Conservation (phyloP, 176 grass and related monocot genomes). For the Musa troglodytarum region DNA sequence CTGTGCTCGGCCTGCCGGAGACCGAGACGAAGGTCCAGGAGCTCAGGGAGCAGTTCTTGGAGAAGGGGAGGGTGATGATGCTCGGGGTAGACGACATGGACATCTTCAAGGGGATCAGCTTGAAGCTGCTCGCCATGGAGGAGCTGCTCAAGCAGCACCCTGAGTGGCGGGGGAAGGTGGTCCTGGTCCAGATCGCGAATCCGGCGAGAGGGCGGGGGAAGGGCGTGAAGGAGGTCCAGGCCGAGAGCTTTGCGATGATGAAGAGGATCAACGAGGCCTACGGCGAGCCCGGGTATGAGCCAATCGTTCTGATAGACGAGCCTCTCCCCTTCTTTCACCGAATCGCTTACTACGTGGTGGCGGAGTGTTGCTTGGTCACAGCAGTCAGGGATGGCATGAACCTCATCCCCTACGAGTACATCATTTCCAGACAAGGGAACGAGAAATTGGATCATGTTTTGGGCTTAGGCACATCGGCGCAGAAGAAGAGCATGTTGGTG, state of each 20-base stretch:
- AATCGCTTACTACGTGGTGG: conserved; percentile 67
- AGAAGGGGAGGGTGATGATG: conserved; percentile 60
- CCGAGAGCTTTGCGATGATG: conserved; percentile 49
- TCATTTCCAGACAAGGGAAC: conserved; percentile 67
- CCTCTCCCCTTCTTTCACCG: conserved; percentile 76
- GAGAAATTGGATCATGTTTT: conserved; percentile 46
- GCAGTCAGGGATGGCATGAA: conserved; percentile 96
- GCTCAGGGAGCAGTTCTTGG: conserved; percentile 45
- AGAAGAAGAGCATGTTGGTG: conserved; percentile 88
- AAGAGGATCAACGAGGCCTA: conserved; percentile 61
- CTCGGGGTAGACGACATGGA: conserved; percentile 98
- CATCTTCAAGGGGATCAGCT: conserved; percentile 94
- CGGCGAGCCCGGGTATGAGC: conserved; percentile 49
- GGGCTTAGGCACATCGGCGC: conserved; percentile 22
- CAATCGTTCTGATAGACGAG: conserved; percentile 66
- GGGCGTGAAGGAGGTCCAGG: conserved; percentile 72
- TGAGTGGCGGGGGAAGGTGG: conserved; percentile 69
- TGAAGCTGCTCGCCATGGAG: conserved; percentile 86
- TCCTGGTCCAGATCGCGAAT: conserved; percentile 84
- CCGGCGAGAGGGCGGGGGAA: conserved; percentile 67
- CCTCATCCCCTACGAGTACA: conserved; percentile 82
- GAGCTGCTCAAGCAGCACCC: conserved; percentile 67
- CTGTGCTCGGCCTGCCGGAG: conserved; percentile 40
- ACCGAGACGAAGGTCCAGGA: conserved; percentile 64
- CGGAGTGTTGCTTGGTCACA: conserved; percentile 84